Conservation (phyloP, 208 protist species). For the Angomonas ambiguus region DNA sequence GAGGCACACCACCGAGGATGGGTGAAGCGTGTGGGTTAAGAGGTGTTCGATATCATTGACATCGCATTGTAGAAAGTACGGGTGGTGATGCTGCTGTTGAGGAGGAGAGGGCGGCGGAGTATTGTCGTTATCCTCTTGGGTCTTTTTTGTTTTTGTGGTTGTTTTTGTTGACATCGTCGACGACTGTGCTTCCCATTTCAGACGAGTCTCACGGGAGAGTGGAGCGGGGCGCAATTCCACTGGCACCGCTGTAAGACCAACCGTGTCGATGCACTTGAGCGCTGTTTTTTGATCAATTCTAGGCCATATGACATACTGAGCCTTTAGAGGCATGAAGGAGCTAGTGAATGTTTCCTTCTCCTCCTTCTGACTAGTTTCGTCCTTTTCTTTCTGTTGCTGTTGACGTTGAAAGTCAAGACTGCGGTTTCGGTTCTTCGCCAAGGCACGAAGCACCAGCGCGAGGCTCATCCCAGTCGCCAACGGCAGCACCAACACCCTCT, state of each 20-base stretch:
- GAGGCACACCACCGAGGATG: conserved; percentile 89
- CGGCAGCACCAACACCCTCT: conserved; percentile 86
- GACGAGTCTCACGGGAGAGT: conserved; percentile 13
- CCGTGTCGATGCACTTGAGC: conserved; percentile 94
- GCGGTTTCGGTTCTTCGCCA: conserved; percentile 30
- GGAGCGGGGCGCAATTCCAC: conserved; percentile 40
- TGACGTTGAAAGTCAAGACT: conserved; percentile 8
- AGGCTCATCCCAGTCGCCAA: conserved; percentile 96
- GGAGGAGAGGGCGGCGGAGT: conserved; percentile 14
- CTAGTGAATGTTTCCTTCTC: too few species aligned
- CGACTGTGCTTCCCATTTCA: too few species aligned
- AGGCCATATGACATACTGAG: conserved; percentile 92
- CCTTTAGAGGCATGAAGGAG: neutral
- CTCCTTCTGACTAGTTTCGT: neutral
- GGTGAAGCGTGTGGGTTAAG: conserved; percentile 56
- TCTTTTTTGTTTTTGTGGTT: neutral
- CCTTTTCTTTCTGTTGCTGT: neutral
- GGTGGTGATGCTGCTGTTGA: conserved; percentile 14
- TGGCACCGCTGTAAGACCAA: conserved; percentile 57
- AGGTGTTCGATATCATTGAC: conserved; percentile 59
- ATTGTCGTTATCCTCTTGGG: neutral
- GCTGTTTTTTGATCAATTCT: conserved; percentile 98
- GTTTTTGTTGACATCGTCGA: conserved; percentile 3
- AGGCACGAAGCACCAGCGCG: conserved; percentile 62
- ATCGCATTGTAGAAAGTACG: conserved; percentile 60